Evolutionary conservation across 1,284 basidiomycete species (phyloP), one percentile per base, ranked within the genome.

Genomic region (Tilletia indica): DNA sequence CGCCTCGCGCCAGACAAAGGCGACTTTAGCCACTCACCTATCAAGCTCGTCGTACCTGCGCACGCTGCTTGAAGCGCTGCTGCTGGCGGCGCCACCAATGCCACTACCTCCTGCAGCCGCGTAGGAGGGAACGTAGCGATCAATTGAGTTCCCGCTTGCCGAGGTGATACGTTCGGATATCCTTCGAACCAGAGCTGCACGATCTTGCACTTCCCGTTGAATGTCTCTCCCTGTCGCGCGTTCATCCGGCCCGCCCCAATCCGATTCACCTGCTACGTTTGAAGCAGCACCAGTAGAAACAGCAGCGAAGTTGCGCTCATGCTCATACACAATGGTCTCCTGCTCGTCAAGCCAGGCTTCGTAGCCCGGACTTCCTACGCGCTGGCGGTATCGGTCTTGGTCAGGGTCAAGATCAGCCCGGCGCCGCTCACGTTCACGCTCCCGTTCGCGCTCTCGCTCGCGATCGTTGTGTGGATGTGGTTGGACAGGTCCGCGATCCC

Each of bases 281-380:
- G 25, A 31, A 31, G 42, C 14, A 14, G 42, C 14, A 3, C 42
- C 42, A 8, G 42, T 16, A 16, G 8, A 9, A 64, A 36, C 31
- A 19, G 38, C 34, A n/a, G 61, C 34, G 36, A 16, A 36, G 36
- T 39, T 19, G 9, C 61, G 61, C 61, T 64, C 61, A 21, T 64
- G 61, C 34, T 64, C 34, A 39, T 38, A 34, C 14, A 64, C 39
- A 14, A 67, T n/a, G 25, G 73, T 38, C 21, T 48, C 42, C 0
- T 72, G 68, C 4, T 78, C 75, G 21, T 78, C 74, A 67, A 75
- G 75, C 14, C 77, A 64, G 14, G 72, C 71, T 3, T 73, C 72
- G 66, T 78, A 75, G 45, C 77, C 61, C 3, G 61, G 71, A 16
- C 76, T 72, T 36, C 75, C 73, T 6, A 73, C 75, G 19, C 72